phyloP scores from a whole-genome alignment of 352 stramenopile genomes.

The Globisporangium echinulatum region DNA sequence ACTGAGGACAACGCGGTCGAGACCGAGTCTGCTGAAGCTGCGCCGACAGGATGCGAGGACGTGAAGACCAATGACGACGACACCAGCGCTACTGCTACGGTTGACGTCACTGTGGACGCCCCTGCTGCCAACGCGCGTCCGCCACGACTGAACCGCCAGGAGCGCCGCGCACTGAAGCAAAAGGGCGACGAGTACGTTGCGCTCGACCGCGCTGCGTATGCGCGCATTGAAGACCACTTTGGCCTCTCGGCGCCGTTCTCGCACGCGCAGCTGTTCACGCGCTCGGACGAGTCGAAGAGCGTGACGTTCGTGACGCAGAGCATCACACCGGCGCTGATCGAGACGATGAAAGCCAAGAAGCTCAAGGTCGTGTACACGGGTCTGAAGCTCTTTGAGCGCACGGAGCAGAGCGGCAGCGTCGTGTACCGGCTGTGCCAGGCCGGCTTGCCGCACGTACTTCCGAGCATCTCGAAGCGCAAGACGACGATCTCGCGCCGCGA shows the following conservation, averaged over 20 bases:
- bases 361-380: constrained; percentile 89
- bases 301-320: constrained; percentile 83
- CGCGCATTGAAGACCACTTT: constrained; percentile 73
- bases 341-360: constrained; percentile 83
- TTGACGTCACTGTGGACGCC: neutral
- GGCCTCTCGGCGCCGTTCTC: constrained; percentile 62
- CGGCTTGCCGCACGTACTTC: constrained; percentile 77
- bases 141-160: constrained; percentile 23
- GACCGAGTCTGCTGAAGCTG: neutral
- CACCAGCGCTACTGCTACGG: neutral
- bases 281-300: constrained; percentile 81
- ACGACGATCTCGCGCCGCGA: constrained; percentile 52
- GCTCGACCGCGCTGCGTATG: constrained; percentile 52
- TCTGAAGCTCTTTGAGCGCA: constrained; percentile 91
- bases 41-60: neutral
- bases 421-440: constrained; percentile 89
- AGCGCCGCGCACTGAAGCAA: constrained; percentile 40
- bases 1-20: constrained; percentile 5
- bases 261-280: constrained; percentile 75
- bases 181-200: constrained; percentile 71
- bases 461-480: constrained; percentile 72
- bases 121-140: constrained; percentile 5
- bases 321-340: constrained; percentile 73
- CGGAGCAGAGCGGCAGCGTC: constrained; percentile 59
- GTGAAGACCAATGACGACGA: neutral